Base-by-base conservation (phyloP, 2,329 filamentous ascomycete species). In the Alternaria gaisen region DNA sequence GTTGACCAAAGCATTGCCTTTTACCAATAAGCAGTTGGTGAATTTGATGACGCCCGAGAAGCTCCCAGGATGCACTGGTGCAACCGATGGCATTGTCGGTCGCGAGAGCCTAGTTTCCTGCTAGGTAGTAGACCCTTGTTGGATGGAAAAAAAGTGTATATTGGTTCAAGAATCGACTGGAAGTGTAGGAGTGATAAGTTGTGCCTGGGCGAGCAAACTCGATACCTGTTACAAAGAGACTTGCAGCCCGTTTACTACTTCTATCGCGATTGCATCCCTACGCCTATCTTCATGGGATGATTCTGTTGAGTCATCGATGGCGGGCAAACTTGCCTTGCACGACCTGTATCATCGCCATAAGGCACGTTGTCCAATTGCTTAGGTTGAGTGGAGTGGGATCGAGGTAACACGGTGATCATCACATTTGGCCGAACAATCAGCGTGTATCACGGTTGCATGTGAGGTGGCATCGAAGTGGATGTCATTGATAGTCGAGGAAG, bases 11-110 rank as follows among this genome's bases (percentile, higher is more conserved):
- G 83, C 74, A 66, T 90, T 85, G 68, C 87, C 88, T 72, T 87
- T 88, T 60, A 94, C 83, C 26, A 97, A 82, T 52, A 90, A 88
- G 76, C 93, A 97, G 81, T 97, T 97, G 73, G 92, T 95, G 77
- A 97, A 91, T 77, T 94, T 95, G 74, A 91, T 93, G 75, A 97
- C 90, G 53, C 83, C 83, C 48, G 73, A 79, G 5, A 53, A 56
- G 42, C 57, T 76, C 65, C 60, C 56, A 18, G 56, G 11, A 41
- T 28, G 42, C 72, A 65, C 51, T 14, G 74, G 75, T 22, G 80
- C 66, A 34, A 76, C 77, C 26, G 77, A 79, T n/a, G 79, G 80
- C 74, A 83, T 83, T 14, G 53, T 59, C 60, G 38, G 24, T 26
- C 14, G 20, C 28, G 58, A 46, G 53, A 26, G 14, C 26, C 12